A percentile compares a stretch with the other conserved stretches of the same genome.
phyloP scores from a whole-genome alignment of 2,329 filamentous ascomycete species.

The Didymella pinodella region DNA sequence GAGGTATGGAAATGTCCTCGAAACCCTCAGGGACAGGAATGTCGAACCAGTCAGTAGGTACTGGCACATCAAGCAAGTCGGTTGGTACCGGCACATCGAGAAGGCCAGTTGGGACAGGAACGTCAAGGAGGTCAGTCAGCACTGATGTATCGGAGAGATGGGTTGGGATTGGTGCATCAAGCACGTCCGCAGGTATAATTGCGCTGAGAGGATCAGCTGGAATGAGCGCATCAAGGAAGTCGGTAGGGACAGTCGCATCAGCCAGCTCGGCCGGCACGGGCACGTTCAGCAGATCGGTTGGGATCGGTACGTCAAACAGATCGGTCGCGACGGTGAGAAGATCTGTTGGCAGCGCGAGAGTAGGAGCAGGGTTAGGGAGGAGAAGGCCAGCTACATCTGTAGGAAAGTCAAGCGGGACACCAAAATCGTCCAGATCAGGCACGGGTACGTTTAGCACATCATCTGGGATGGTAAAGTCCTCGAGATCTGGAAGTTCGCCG shows the following conservation, averaged over 20 bases:
- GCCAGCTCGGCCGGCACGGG: background rate
- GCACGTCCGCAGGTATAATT: background rate
- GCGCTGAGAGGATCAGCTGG: background rate
- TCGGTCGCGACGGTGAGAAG: background rate
- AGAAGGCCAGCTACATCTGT: background rate
- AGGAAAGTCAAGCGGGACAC: background rate
- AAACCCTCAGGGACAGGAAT: conserved; percentile 14
- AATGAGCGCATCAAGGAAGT: background rate
- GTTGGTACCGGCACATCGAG: conserved; percentile 1
- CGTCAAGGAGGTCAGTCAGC: background rate
- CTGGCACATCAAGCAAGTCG: background rate
- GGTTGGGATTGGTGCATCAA: background rate
- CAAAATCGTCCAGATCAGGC: background rate
- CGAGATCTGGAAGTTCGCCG: conserved; percentile 10
- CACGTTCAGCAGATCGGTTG: too few species aligned
- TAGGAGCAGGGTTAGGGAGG: background rate
- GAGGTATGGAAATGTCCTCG: background rate
- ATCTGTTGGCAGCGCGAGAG: background rate
- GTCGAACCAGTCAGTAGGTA: conserved; percentile 3
- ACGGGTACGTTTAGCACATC: conserved; percentile 4
- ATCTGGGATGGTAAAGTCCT: background rate
- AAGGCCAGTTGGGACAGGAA: background rate
- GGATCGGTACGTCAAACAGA: too few species aligned
- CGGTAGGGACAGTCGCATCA: background rate
- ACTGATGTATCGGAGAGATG: background rate